Evolutionary conservation across 1,284 basidiomycete genomes (phyloP), one percentile per base, ranked within the genome.

Genomic region (Ustilago curta): DNA sequence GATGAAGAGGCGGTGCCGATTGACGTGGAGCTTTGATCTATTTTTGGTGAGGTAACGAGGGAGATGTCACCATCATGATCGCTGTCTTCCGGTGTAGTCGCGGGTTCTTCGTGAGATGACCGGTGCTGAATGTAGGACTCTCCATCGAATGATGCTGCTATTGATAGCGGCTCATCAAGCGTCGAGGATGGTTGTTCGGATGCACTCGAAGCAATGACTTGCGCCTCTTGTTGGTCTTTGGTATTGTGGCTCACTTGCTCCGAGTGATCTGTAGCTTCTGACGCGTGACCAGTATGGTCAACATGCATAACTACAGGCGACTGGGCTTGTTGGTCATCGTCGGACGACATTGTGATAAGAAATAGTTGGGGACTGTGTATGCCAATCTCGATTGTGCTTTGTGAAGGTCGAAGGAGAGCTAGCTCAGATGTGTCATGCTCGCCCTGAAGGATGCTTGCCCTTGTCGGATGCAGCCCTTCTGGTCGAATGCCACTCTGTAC

Each of bases 51-150:
- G n/a, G 51, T 43, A 5, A 51, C 57, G 2, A 70, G 52, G 8
- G 67, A 70, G 49, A 70, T 63, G 42, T 70, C 68, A 29, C 61
- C 68, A 18, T 57, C 54, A 8, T 70, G 21, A 7, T 68, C 43
- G 35, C 48, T 47, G 8, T 21, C 21, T 6, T 60, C 43, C 19
- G 54, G 44, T 16, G 53, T 40, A 7, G 21, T 16, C 11, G 18
- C 19, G 11, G 11, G n/a, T 27, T 45, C 35, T 5, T 39, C 29
- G 2, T 55, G 29, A 11, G 14, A 12, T 19, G 54, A 19, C 6
- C 44, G 21, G 40, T 9, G n/a, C 9, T 37, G 9, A 16, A n/a
- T 2, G 2, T 31, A 19, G n/a, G 37, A 11, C 11, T 16, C 31
- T 21, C 29, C 6, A 12, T 35, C 6, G 16, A 45, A 19, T 14